Percentiles rank a stretch among this genome's conserved stretches.
Conservation (phyloP, 2,329 filamentous ascomycete species). For the Zarea fungicola region DNA sequence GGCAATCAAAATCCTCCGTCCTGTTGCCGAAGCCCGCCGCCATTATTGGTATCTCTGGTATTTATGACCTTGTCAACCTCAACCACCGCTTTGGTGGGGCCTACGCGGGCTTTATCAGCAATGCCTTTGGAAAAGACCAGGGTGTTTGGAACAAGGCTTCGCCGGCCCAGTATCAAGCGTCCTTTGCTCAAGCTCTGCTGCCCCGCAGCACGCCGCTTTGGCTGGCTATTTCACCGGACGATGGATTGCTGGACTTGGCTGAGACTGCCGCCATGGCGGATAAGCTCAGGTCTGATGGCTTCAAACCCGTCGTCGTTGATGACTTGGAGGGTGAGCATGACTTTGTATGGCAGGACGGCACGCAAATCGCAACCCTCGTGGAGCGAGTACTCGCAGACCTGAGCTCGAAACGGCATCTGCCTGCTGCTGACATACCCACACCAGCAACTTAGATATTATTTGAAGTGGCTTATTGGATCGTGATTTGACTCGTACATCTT, state of each 20-base stretch:
- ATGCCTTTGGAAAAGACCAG: conserved; percentile 54
- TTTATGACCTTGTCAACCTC: conserved; percentile 59
- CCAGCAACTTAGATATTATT: neutral
- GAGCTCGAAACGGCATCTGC: neutral
- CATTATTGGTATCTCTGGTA: conserved; percentile 58
- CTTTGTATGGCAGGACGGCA: conserved; percentile 56
- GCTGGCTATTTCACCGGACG: conserved; percentile 42
- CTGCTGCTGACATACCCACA: neutral
- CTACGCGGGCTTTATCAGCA: conserved; percentile 54
- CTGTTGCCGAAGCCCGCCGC: conserved; percentile 40
- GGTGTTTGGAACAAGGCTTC: conserved; percentile 49
- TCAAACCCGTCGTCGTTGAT: conserved; percentile 26
- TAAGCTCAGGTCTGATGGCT: conserved; percentile 36
- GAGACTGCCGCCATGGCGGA: conserved; percentile 55
- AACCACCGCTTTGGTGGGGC: conserved; percentile 37
- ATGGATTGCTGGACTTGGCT: conserved; percentile 47
- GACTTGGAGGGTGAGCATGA: conserved; percentile 57
- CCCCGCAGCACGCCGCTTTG: conserved; percentile 28
- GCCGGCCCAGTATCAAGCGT: conserved; percentile 41
- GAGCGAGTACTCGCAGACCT: conserved; percentile 20
- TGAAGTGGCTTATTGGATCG: too few relatives aligned
- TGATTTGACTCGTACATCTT: too few relatives aligned
- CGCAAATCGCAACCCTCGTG: conserved; percentile 47
- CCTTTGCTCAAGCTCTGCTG: conserved; percentile 35
- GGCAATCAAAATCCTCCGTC: conserved; percentile 17